phyloP scores from a whole-genome alignment of 129 eudicot genomes.

The Pittosporum tobira region DNA sequence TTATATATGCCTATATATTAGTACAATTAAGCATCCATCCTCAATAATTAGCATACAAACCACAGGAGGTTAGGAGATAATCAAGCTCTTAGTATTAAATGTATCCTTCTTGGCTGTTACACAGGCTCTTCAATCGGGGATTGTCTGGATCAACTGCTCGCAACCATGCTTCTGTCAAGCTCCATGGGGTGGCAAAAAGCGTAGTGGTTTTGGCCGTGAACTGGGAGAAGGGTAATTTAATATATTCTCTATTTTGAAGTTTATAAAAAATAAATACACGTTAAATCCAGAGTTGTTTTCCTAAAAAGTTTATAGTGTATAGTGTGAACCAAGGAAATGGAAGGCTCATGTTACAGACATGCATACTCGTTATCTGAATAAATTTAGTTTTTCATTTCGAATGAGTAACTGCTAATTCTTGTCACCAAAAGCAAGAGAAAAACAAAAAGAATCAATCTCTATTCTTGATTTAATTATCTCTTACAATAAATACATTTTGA shows the following conservation, averaged over 20 bases:
- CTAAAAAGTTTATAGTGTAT: too few species aligned
- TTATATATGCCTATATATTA: not conserved
- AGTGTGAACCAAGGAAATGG: too few species aligned
- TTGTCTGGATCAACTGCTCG: constrained; percentile 96
- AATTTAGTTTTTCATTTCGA: too few species aligned
- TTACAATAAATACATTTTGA: too few species aligned
- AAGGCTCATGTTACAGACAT: too few species aligned
- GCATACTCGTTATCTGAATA: too few species aligned
- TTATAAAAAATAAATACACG: too few species aligned
- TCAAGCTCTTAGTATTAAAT: constrained; percentile 3
- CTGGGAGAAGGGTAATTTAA: constrained; percentile 83
- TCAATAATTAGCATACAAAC: not conserved
- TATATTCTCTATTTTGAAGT: not conserved
- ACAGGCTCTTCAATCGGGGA: constrained; percentile 83
- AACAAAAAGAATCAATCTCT: too few species aligned
- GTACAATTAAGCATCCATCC: not conserved
- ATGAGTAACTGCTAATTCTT: too few species aligned
- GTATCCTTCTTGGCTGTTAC: constrained; percentile 7
- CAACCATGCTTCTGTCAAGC: constrained; percentile 98
- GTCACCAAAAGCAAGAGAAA: too few species aligned
- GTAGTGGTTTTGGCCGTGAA: constrained; percentile 98
- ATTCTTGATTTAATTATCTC: too few species aligned
- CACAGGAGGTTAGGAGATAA: not conserved
- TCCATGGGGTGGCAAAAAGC: constrained; percentile 99
- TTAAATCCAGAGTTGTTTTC: too few species aligned